Base-by-base conservation (phyloP, 768 basidiomycete genomes). In the Leccinum olivaceopallidum region DNA sequence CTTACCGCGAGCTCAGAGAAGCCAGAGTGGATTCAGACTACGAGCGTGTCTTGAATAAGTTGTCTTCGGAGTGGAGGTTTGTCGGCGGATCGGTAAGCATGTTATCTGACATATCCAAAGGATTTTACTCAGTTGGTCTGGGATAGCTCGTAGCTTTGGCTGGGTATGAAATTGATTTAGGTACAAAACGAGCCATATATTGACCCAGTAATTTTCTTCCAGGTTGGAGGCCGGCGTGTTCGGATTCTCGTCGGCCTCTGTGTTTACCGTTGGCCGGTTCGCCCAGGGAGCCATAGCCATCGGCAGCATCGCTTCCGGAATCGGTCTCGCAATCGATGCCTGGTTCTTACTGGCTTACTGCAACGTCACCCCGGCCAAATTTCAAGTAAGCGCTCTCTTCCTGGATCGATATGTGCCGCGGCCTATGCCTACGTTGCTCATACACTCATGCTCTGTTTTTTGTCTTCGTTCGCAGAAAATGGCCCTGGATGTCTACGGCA, bases 301-400 rank as follows among this genome's bases (percentile, higher is more conserved):
- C 1, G 85, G 83, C 26, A 83, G 82, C 37, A 74, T 86, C 16
- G 76, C 84, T 6, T 85, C 88, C 0, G 88, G 85, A 0, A 77
- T 90, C 18, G 90, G 89, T 2, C 81, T 90, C 55, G 74, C 82
- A 6, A 80, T 81, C 57, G 83, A 84, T 53, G 81, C 83, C 0
- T 90, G 87, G 86, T 85, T 89, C 71, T 70, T 89, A 22, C 72
- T 91, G 5, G 75, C 78, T 2, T 92, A 90, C 69, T 80, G 76
- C 62, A 84, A 84, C 72, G 79, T 76, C 4, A 79, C 82, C 57
- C 63, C 81, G 0, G 64, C 72, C 0, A 85, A 81, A 13, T 87
- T 88, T 64, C 78, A 81, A 58, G 88, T 86, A 59, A 39, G 81
- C n/a, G 4, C 24, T 42, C 16, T 71, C 3, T 26, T 42, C 44